Conservation (phyloP, 768 basidiomycete species). For the Solioccasus polychromus region DNA sequence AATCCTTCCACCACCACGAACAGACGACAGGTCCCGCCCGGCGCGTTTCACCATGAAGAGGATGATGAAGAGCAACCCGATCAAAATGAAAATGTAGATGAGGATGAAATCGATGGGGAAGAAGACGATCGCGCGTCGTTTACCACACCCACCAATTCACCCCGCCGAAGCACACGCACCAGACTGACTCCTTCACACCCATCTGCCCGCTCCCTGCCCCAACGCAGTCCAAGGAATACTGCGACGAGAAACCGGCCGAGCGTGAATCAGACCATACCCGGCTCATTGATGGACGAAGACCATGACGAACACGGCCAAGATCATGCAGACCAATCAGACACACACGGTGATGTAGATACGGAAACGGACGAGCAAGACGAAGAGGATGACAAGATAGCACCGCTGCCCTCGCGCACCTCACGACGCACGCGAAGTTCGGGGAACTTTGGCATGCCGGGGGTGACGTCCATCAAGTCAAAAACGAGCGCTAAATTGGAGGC, state of each 20-base stretch:
- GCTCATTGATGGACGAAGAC: conserved; percentile 41
- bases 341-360: conserved; percentile 18
- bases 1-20: conserved; percentile 11
- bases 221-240: conserved; percentile 6
- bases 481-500: conserved; percentile 2
- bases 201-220: conserved; percentile 10
- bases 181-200: conserved; percentile 14
- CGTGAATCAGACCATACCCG: conserved; percentile 39
- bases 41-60: conserved; percentile 44
- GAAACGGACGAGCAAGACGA: conserved; percentile 31
- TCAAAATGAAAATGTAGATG: conserved; percentile 16
- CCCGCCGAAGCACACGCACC: conserved; percentile 13
- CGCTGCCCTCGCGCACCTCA: conserved; percentile 28
- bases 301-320: conserved; percentile 21
- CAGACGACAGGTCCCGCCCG: conserved; percentile 39
- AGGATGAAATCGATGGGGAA: conserved; percentile 18
- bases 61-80: conserved; percentile 24
- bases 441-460: conserved; percentile 6
- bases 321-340: conserved; percentile 24
- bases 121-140: conserved; percentile 3
- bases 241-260: conserved; percentile 2
- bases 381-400: conserved; percentile 34
- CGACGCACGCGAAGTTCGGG: conserved; percentile 21
- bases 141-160: conserved; percentile 11
- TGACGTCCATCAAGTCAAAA: conserved; percentile 10